A percentile compares a stretch with the other conserved stretches of the same genome.
phyloP scores from a whole-genome alignment of 2,329 filamentous ascomycete genomes.

The Coniochaeta ligniaria region DNA sequence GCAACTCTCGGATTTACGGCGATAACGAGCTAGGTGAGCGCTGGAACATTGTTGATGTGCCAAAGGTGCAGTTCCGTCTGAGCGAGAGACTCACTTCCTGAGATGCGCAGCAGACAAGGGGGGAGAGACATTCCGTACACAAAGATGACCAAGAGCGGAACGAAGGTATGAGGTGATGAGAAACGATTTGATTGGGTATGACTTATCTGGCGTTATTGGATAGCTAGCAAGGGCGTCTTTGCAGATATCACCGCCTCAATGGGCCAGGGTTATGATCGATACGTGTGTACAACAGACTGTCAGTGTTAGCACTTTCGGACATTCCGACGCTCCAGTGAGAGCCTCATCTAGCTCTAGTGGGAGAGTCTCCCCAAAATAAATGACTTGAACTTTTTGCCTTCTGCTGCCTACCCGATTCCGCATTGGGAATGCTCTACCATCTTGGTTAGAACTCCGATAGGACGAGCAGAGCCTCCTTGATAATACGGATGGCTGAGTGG shows the following conservation, averaged over 20 bases:
- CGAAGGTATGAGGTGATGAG: background rate
- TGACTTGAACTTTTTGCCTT: background rate
- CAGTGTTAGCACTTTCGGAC: background rate
- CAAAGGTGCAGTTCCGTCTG: constrained; percentile 11
- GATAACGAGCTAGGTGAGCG: constrained; percentile 8
- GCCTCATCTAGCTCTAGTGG: background rate
- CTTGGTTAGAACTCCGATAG: background rate
- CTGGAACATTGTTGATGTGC: constrained; percentile 14
- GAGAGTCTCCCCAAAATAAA: background rate
- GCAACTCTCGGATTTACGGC: constrained; percentile 13
- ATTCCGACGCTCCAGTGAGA: background rate
- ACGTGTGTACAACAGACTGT: background rate
- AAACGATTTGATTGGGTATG: constrained; percentile 1
- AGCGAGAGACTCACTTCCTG: constrained; percentile 15
- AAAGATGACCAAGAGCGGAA: background rate
- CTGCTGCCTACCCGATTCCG: background rate
- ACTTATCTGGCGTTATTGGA: background rate
- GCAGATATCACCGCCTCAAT: background rate
- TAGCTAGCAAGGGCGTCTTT: background rate
- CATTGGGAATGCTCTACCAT: background rate
- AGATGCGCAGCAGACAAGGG: background rate
- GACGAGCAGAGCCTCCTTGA: background rate
- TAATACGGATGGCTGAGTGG: background rate
- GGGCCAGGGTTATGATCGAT: background rate
- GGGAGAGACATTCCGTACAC: background rate